Base-by-base conservation (phyloP, 2,329 filamentous ascomycete species). In the Colletotrichum lindemuthianum region DNA sequence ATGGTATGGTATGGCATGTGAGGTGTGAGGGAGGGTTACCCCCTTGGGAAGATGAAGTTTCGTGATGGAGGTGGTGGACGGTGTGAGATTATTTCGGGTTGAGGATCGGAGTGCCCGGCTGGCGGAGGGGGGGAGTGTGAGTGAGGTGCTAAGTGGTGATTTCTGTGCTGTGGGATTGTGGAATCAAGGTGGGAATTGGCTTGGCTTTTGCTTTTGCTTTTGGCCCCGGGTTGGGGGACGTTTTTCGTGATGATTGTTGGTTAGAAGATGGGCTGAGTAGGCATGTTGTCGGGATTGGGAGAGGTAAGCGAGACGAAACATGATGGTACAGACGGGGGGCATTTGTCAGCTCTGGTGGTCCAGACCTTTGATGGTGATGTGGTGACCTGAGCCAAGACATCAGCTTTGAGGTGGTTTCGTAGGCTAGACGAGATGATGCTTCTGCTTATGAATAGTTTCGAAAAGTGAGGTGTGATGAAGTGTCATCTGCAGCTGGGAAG, bases 331-430 rank as follows among this genome's bases (percentile, higher is more conserved):
- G 36, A 12, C 37, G 11, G n/a, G n/a, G 34, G 0, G 1, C 33
- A 55, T 55, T 45, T 55, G 52, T 55, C 52, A 55, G 48, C 48
- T 47, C 24, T 2, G 39, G 13, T 45, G 52, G 52, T 47, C 52
- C 45, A 47, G 52, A 55, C 52, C 52, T 13, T 55, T 33, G 10
- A 8, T 1, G 11, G 45, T 48, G 45, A 48, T 48, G 24, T 48
- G 43, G 12, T n/a, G 15, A 45, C 9, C 13, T 15, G 52, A 47
- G 41, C 52, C 52, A 55, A 55, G 52, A 34, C 24, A 10, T 16
- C 36, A 16, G 32, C 45, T 36, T 33, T 34, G 8, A 50, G 24
- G 24, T 54, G 32, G 39, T 44, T 39, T 24, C 51, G 8, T 37
- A 12, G 39, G 37, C 32, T 8, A 13, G 40, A 16, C 10, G 32